Evolutionary conservation across 345 rosid genomes (phyloP), one percentile per base, ranked within the genome.

Genomic region (Zanthoxylum bungeanum): DNA sequence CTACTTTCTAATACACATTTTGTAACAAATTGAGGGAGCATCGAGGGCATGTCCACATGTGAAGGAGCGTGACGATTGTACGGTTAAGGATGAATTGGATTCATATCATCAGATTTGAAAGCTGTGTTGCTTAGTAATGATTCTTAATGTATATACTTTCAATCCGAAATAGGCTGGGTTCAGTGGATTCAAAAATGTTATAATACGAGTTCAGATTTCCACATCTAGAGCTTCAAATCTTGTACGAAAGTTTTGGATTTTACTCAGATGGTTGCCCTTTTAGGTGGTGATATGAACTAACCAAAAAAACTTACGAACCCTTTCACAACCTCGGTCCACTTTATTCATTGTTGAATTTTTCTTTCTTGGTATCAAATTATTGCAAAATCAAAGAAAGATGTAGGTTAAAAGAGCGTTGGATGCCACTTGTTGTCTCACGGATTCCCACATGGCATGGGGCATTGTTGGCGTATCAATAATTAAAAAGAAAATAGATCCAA

Each of bases 21-120:
- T 40, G 72, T 56, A 16, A 28, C 55, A 21, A 9, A 19, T 44
- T 6, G 16, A 21, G 65, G 73, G 42, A 46, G 64, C 73, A 58
- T 19, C 24, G 0, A 12, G 16, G 2, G 71, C 3, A 8, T 16
- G 53, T 25, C 52, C 53, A 40, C 72, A 42, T 69, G 64, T 28
- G 64, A 4, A 69, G 64, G 53, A 67, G 60, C 60, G 34, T 4
- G 25, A 36, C 31, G 33, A 52, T 2, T 44, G 73, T 69, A 69
- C 40, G 64, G 42, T 44, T 4, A 1, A 21, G 21, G 57, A 17
- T 42, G 21, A 1, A 7, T 40, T 68, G 36, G 71, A 37, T 53
- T 25, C 33, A 53, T 53, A 28, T 25, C 52, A 31, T 17, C 17
- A 3, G 47, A 49, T 65, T 65, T 42, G 37, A 66, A 31, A 50